Evolutionary conservation across 2,329 filamentous ascomycete genomes (phyloP).

Genomic region (Cryphonectria japonica): DNA sequence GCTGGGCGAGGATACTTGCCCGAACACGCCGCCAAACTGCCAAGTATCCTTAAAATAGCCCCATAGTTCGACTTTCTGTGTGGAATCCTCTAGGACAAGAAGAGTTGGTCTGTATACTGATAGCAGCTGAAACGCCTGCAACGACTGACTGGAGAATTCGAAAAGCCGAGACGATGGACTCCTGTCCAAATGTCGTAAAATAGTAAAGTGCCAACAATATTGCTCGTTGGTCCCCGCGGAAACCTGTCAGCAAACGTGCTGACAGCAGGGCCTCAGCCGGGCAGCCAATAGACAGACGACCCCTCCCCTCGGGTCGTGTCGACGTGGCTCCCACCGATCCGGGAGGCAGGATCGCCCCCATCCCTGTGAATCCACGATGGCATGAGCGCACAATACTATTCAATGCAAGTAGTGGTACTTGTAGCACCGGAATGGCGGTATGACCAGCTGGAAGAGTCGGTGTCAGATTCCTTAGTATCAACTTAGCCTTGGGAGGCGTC

Average conservation of each 20-base stretch:
- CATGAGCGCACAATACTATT: neutral
- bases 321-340: neutral
- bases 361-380: conserved; percentile 2
- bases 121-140: neutral
- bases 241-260: neutral
- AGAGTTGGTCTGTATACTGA: conserved; percentile 1
- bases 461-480: neutral
- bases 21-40: neutral
- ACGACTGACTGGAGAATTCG: neutral
- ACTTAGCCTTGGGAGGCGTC: neutral
- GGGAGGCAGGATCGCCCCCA: neutral
- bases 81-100: neutral
- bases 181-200: neutral
- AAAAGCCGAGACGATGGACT: neutral
- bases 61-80: neutral
- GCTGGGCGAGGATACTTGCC: neutral
- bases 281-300: neutral
- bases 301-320: conserved; percentile 7
- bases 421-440: conserved; percentile 9
- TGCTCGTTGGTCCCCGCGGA: neutral
- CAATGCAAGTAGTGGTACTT: neutral
- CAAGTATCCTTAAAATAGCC: neutral
- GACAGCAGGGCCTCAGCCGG: neutral
- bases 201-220: neutral
- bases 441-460: conserved; percentile 7